phyloP scores from a whole-genome alignment of 352 stramenopile genomes.

The Pythium brachiatum region DNA sequence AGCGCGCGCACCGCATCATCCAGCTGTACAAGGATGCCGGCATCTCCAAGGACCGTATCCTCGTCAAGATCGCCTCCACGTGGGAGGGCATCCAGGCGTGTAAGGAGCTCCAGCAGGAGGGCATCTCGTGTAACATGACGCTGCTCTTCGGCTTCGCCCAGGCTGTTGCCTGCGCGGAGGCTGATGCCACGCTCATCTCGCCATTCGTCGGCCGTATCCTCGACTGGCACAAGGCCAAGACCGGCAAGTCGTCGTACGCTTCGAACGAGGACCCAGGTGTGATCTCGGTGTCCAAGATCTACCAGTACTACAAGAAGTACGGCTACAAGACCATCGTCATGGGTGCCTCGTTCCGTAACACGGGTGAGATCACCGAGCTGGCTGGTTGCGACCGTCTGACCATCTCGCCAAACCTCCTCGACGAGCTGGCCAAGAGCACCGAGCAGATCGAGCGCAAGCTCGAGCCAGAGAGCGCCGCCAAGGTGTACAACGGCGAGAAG shows the following conservation, averaged over 20 bases:
- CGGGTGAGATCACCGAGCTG: conserved; percentile 96
- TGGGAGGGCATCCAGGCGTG: conserved; percentile 98
- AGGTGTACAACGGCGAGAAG: conserved; percentile 75
- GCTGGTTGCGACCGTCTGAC: conserved; percentile 97
- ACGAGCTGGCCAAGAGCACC: conserved; percentile 86
- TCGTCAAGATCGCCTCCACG: conserved; percentile 98
- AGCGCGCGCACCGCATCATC: conserved; percentile 94
- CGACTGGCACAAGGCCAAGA: conserved; percentile 97
- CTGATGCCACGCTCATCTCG: conserved; percentile 95
- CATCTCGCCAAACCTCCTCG: conserved; percentile 94
- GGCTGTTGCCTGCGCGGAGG: conserved; percentile 94
- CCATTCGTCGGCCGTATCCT: conserved; percentile 96
- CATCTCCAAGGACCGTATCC: conserved; percentile 94
- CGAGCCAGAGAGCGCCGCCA: conserved; percentile 60
- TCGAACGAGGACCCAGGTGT: conserved; percentile 96
- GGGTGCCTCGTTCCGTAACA: conserved; percentile 94
- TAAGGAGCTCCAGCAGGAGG: conserved; percentile 94
- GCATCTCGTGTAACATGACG: conserved; percentile 99
- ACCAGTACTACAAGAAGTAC: conserved; percentile 99
- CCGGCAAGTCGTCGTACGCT: conserved; percentile 89
- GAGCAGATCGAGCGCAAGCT: conserved; percentile 83
- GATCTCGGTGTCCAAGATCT: conserved; percentile 96
- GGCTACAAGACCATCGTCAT: conserved; percentile 95
- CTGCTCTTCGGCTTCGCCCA: conserved; percentile 98
- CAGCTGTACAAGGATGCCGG: conserved; percentile 95